These are phyloP conservation scores for Asterella californica DNA, from an alignment of 225 moss, liverwort and hornwort genomes.

Conservation along the genomic window DNA sequence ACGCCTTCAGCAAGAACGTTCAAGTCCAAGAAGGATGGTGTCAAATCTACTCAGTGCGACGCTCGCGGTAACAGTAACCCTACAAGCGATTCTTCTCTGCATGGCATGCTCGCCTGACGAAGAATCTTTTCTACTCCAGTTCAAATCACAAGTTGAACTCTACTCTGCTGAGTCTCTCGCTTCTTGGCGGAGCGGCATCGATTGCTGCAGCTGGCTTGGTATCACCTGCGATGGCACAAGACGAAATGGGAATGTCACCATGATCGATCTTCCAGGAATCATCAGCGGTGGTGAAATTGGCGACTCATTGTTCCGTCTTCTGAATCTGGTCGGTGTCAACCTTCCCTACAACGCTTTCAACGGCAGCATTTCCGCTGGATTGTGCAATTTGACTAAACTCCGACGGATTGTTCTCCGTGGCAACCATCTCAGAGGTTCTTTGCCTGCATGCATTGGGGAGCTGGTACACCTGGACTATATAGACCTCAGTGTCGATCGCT, in stretches of 20 bases:
- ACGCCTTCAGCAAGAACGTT: too few relatives aligned
- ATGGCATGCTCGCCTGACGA: background rate
- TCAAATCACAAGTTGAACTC: background rate
- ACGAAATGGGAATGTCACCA: background rate
- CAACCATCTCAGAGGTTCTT: background rate
- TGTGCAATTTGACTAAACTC: background rate
- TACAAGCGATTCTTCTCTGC: background rate
- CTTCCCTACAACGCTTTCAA: background rate
- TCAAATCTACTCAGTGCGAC: too few relatives aligned
- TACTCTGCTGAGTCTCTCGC: background rate
- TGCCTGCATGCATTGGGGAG: background rate
- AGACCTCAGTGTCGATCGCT: background rate
- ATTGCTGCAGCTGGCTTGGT: background rate
- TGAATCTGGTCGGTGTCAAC: background rate
- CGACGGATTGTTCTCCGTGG: background rate
- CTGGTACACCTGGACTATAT: background rate
- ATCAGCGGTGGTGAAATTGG: background rate
- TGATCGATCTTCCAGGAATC: background rate
- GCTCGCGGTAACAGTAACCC: too few relatives aligned
- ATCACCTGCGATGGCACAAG: background rate
- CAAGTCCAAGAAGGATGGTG: too few relatives aligned
- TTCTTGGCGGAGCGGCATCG: background rate
- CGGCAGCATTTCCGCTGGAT: background rate
- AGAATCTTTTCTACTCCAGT: background rate
- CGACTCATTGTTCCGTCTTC: background rate